Percentiles rank a stretch among this genome's conserved stretches.
Evolutionary conservation across 2,329 filamentous ascomycete genomes (phyloP).

Genomic region (Scopulariopsis brevicaulis): DNA sequence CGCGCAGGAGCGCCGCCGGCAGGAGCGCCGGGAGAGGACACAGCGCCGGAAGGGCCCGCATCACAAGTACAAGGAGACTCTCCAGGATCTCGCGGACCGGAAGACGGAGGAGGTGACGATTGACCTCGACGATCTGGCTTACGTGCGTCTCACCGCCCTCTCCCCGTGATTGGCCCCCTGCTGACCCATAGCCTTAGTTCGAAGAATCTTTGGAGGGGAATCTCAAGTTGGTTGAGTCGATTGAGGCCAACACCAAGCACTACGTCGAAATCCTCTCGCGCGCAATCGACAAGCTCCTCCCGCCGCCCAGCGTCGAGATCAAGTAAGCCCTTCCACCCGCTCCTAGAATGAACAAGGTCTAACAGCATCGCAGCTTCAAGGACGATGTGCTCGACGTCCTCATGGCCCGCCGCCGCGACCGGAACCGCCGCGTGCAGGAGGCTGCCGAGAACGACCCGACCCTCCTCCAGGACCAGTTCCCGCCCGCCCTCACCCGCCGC

Average conservation of each 20-base stretch:
- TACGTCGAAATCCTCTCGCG: constrained; percentile 87
- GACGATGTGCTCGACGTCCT: constrained; percentile 95
- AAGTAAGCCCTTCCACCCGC: constrained; percentile 38
- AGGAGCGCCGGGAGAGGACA: constrained; percentile 34
- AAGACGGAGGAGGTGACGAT: constrained; percentile 67
- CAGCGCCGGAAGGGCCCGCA: constrained; percentile 45
- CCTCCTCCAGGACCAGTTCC: constrained; percentile 67
- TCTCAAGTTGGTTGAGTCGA: constrained; percentile 66
- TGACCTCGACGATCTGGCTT: constrained; percentile 77
- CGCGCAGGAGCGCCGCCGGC: constrained; percentile 35
- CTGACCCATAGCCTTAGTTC: constrained; percentile 40
- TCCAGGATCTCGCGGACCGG: constrained; percentile 81
- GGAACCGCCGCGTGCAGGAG: constrained; percentile 67
- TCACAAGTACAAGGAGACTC: constrained; percentile 77
- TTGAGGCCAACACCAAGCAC: constrained; percentile 86
- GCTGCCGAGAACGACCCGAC: constrained; percentile 57
- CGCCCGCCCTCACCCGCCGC: constrained; percentile 79
- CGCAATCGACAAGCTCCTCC: constrained; percentile 81
- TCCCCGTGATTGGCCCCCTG: not conserved
- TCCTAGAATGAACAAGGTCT: not conserved
- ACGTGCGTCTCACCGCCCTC: constrained; percentile 34
- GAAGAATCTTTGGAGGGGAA: constrained; percentile 61
- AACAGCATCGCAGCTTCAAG: constrained; percentile 60
- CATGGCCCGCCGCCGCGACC: constrained; percentile 79
- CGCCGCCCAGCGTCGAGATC: constrained; percentile 63